Base-by-base conservation (phyloP, 768 basidiomycete genomes). In the Kwoniella pini region DNA sequence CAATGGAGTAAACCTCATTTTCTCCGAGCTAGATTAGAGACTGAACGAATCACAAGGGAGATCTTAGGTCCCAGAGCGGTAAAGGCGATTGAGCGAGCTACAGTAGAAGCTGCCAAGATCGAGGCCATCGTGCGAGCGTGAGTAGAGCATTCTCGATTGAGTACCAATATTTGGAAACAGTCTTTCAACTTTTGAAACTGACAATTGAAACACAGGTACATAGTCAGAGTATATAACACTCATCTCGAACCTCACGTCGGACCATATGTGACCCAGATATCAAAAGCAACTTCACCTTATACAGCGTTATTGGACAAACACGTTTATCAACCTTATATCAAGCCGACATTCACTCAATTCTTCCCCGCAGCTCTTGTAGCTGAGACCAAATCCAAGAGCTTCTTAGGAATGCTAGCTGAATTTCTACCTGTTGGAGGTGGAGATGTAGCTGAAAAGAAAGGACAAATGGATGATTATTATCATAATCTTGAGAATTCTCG, bases 181-280 rank as follows among this genome's bases (percentile, higher is more conserved):
- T 42, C 7, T 30, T 30, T 19, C 38, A 21, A 31, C 11, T 9
- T 5, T 40, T 24, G 46, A 44, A 27, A 30, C 42, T 56, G 27
- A 30, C 9, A 5, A 24, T 33, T 31, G 5, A 19, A 26, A 21
- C 17, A 39, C 15, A 53, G 51, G n/a, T 54, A 12, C 27, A 36
- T 71, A 19, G 44, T 52, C 22, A 36, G 59, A 21, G 43, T 64
- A 9, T 77, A 74, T 60, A 50, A 54, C 12, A 46, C 54, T 26
- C 64, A 75, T 54, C 63, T 75, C 3, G 68, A 73, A 22, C 73
- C 72, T 13, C 61, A 74, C 52, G 52, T 77, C 53, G 64, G 70
- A n/a, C 65, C 70, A 3, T 65, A 70, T 36, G 52, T 69, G 45
- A 46, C 54, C 39, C 62, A 63, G 40, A 61, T 57, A 21, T 42